Evolutionary conservation across 345 rosid species (phyloP), one percentile per base, ranked within the genome.

Genomic region (Aegle marmelos): DNA sequence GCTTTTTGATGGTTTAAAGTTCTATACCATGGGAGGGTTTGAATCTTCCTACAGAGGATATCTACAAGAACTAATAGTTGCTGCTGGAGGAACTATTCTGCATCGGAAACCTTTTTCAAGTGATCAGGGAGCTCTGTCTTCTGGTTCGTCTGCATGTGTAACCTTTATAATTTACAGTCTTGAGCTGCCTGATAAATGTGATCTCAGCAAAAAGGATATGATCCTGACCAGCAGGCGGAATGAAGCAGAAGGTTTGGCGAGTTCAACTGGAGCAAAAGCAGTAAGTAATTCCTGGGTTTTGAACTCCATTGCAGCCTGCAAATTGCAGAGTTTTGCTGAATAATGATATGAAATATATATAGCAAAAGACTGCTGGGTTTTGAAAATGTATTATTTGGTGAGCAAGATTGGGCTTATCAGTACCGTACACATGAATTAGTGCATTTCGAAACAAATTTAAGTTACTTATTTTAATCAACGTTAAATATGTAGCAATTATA

Each of bases 271-370:
- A 82, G 89, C 95, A 41, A 92, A 84, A 86, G 91, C 88, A 37
- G 89, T 87, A 57, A 92, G 89, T 88, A 94, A 89, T 79, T 81
- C 85, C 33, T 96, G 99, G 99, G 83, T 94, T 84, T 82, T 94
- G 85, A 87, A 90, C 77, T 94, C 92, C 73, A 86, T 96, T 76
- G 96, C 98, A 70, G 90, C 91, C 45, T 85, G 86, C 88, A 87
- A 86, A 81, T 74, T 89, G 82, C 95, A 67, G 79, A 39, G 62
- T 75, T 36, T 77, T 75, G 76, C 62, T 6, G 70, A 76, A 78
- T 57, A 69, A 68, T 63, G 25, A n/a, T 48, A 45, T 34, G 56
- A 27, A 30, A 5, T 1, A 28, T 48, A 25, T 28, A 48, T 39
- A 22, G 9, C 7, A 30, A 31, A 54, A 33, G 22, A 39, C 28